These are phyloP conservation scores for Trichoderma sp. DNA, from an alignment of 2,329 filamentous ascomycete species.

Conservation along the genomic window DNA sequence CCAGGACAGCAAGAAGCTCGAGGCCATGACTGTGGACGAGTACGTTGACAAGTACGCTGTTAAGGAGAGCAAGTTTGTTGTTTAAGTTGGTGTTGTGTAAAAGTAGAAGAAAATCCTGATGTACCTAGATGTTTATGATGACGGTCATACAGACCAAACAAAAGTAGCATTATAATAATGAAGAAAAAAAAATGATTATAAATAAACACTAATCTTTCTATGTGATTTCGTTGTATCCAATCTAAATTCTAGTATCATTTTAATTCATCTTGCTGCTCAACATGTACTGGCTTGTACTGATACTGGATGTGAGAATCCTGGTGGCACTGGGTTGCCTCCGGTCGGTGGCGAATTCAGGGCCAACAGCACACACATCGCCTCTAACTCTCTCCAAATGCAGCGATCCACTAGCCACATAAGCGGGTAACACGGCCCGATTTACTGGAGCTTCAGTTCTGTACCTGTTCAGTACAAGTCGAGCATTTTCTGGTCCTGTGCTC, in stretches of 20 bases:
- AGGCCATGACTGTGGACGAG: constrained; percentile 81
- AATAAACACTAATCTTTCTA: not conserved
- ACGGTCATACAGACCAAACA: not conserved
- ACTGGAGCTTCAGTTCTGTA: not conserved
- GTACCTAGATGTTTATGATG: not conserved
- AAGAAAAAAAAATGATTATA: not conserved
- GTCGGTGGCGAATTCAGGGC: not conserved
- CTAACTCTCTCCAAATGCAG: not conserved
- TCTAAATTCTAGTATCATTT: not conserved
- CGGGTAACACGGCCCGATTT: not conserved
- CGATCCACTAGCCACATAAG: not conserved
- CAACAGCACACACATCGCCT: not conserved
- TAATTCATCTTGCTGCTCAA: not conserved
- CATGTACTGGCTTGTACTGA: not conserved
- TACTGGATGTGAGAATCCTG: not conserved
- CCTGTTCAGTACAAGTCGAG: not conserved
- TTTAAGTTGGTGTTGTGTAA: not conserved
- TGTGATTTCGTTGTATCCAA: not conserved
- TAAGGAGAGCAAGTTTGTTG: constrained; percentile 59
- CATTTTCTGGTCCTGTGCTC: not conserved
- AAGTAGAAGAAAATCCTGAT: not conserved
- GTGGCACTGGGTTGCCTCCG: constrained; percentile 6
- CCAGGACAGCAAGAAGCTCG: constrained; percentile 70
- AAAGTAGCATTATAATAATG: not conserved
- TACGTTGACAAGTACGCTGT: constrained; percentile 82